phyloP scores from a whole-genome alignment of 106 monocot genomes.

The Amphibolis antarctica region DNA sequence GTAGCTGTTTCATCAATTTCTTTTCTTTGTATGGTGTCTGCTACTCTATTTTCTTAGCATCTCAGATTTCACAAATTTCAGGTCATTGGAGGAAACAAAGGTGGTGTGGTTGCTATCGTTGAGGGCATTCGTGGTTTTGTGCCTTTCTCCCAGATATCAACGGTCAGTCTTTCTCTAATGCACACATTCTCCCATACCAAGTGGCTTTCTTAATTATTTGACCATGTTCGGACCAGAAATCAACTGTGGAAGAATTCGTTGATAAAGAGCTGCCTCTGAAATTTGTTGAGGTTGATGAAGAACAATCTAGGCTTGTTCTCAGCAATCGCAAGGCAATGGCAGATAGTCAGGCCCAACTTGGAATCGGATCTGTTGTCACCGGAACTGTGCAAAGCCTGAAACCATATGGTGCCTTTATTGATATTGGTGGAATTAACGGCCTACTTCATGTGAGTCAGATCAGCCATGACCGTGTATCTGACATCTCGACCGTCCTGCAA shows the following conservation, averaged over 20 bases:
- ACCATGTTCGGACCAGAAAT: constrained; percentile 29
- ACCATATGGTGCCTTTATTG: constrained; percentile 93
- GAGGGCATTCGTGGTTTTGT: constrained; percentile 90
- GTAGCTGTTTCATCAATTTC: too few species aligned
- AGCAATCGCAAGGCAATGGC: constrained; percentile 93
- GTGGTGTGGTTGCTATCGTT: constrained; percentile 77
- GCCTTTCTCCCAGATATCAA: constrained; percentile 91
- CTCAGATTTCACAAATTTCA: constrained; percentile 11
- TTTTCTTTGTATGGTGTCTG: not conserved
- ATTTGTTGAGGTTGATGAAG: constrained; percentile 84
- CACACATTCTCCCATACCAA: too few species aligned
- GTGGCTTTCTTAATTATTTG: too few species aligned
- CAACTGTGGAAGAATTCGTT: constrained; percentile 74
- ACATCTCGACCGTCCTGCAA: constrained; percentile 77
- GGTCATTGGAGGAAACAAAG: constrained; percentile 88
- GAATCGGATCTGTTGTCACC: constrained; percentile 81
- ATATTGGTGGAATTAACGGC: constrained; percentile 87
- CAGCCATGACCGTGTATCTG: constrained; percentile 91
- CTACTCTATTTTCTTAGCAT: not conserved
- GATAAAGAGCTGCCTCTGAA: constrained; percentile 75
- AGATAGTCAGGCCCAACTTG: constrained; percentile 85
- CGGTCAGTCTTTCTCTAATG: constrained; percentile 43
- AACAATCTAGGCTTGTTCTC: constrained; percentile 84
- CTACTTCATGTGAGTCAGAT: constrained; percentile 99
- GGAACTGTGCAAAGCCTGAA: constrained; percentile 91